These are phyloP conservation scores for Microstegium vimineum DNA, from an alignment of 176 grass and related monocot genomes.

Conservation along the genomic window DNA sequence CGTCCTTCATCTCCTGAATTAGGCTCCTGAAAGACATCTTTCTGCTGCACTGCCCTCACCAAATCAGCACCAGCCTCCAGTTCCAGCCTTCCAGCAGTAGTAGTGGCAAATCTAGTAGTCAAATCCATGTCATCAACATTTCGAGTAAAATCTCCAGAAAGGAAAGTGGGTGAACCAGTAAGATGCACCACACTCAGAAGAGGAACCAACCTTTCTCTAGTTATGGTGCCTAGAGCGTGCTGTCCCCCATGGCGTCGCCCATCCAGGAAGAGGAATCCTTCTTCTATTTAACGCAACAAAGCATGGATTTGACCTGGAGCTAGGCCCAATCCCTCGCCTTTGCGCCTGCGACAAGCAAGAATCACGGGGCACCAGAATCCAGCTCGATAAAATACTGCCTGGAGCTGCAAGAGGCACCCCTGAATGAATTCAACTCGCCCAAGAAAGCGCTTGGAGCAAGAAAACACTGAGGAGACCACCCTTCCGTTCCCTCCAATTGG, in stretches of 20 bases:
- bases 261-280: neutral
- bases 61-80: neutral
- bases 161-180: neutral
- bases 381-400: neutral
- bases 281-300: neutral
- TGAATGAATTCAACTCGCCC: neutral
- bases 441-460: neutral
- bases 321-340: neutral
- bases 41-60: neutral
- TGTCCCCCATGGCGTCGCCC: too few relatives aligned
- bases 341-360: neutral
- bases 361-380: neutral
- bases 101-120: neutral
- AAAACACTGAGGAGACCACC: neutral
- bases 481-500: neutral
- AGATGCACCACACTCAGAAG: neutral
- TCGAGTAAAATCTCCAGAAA: neutral
- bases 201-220: neutral
- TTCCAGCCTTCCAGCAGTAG: neutral
- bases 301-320: neutral
- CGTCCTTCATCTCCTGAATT: constrained; percentile 86
- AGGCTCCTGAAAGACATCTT: constrained; percentile 81
- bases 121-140: neutral
- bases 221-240: too few relatives aligned
- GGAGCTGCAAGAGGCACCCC: neutral